Base-by-base conservation (phyloP, 202 grass and related monocot genomes). In the Cymbopogon flexuosus region DNA sequence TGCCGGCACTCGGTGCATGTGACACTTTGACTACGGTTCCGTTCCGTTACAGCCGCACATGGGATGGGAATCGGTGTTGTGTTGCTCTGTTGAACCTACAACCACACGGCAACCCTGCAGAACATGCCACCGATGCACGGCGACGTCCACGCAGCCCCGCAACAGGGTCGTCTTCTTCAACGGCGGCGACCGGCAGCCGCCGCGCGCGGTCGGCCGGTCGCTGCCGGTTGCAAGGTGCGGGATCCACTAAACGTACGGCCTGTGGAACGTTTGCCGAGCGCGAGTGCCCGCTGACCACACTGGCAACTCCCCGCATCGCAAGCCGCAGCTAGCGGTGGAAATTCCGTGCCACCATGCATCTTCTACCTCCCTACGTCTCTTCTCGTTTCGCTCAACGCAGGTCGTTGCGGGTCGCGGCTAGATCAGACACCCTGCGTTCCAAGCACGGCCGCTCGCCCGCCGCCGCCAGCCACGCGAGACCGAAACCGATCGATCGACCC, bases 11-110 rank as follows among this genome's bases (percentile, higher is more conserved):
- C 39, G 10, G 12, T 18, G 67, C 68, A 45, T 23, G 37, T 45
- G 14, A 9, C 42, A 8, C 14, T 71, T 70, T n/a, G 42, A 71
- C 68, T 31, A 18, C 3, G 23, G 42, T 3, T 37, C 5, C 12
- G 15, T 68, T 69, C 39, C 13, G 23, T 71, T 71, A 71, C 45
- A 71, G 18, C 68, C 68, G 68, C 68, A 71, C 68, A 49, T 71
- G 23, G 9, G 21, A 59, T 5, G 3, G 22, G 68, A 24, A 31
- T 71, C 8, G 27, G 41, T 18, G 46, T 18, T 6, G 46, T 47
- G 68, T 15, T 30, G 0, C 68, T 49, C 42, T 7, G 68, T 18
- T 27, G 27, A 27, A 27, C 27, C 27, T 71, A 31, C 68, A 27
- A 46, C 21, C 67, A 22, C 67, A 70, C 40, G 16, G 40, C 18